Evolutionary conservation across 176 grass and related monocot species (phyloP), one percentile per base, ranked within the genome.

Genomic region (Metroxylon sagu): DNA sequence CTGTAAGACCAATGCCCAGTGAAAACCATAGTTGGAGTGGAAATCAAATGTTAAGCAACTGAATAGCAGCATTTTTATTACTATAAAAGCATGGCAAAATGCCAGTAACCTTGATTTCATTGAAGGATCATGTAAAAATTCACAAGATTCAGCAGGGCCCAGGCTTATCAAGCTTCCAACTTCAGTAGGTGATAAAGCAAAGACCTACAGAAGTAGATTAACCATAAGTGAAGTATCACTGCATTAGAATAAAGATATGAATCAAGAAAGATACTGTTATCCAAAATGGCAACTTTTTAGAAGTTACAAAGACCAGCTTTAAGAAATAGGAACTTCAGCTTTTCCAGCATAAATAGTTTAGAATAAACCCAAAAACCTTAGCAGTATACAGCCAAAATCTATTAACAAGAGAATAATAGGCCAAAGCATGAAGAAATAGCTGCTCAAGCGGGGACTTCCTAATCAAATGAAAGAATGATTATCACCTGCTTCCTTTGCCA

Each of bases 81-180:
- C 35, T 43, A 43, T 43, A 43, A 43, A 43, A 43, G 10, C n/a
- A 63, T 15, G 60, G 17, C 16, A 62, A 59, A 62, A 23, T 49
- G 50, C 48, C 3, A 60, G 68, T 76, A 76, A 97, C 93, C 87
- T 88, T 78, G 93, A 97, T 74, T 97, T 97, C 93, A 97, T 91
- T 54, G 93, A 91, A 51, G 93, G 93, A 62, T 97, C 93, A 64
- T 97, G 93, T 27, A 91, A 78, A 67, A 97, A 97, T 71, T 97
- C 93, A 77, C 93, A 97, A 62, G 87, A 83, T 72, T 97, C 93
- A 75, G 84, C 73, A 80, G 87, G 70, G 19, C 87, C 87, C 57
- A 97, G 76, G 66, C 81, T 82, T 71, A 97, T 82, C 58, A 97
- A 76, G 69, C 74, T 87, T 74, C 87, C 93, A 55, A 85, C 75